A percentile compares a stretch with the other conserved stretches of the same genome.
Evolutionary conservation across 768 basidiomycete genomes (phyloP).

Genomic region (Sporobolomyces pararoseus): DNA sequence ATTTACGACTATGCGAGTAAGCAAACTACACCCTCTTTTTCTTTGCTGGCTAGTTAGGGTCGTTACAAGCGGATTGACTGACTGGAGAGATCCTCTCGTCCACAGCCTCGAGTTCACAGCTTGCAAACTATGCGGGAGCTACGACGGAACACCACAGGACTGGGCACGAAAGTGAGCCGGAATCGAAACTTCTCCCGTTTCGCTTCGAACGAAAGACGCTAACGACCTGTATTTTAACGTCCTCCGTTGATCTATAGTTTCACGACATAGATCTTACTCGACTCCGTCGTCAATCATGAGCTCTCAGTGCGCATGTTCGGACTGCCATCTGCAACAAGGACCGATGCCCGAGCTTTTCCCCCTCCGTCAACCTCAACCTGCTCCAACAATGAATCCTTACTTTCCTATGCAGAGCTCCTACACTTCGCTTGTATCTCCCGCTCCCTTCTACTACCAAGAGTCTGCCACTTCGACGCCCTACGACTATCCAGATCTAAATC

Average conservation of each 20-base stretch:
- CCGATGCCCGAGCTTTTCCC: background rate
- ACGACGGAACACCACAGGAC: too few relatives aligned
- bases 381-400: background rate
- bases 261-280: too few relatives aligned
- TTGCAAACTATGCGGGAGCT: background rate
- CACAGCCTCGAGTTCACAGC: background rate
- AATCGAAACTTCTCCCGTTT: too few relatives aligned
- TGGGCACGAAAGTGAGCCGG: too few relatives aligned
- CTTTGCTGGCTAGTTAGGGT: background rate
- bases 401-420: background rate
- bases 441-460: background rate
- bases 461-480: background rate
- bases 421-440: background rate
- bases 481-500: background rate
- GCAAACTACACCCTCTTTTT: background rate
- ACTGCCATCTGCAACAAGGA: background rate
- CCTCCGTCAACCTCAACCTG: background rate
- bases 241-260: too few relatives aligned
- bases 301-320: conserved; percentile 1
- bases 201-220: too few relatives aligned
- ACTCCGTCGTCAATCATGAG: too few relatives aligned
- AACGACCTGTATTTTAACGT: too few relatives aligned
- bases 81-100: background rate
- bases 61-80: too few relatives aligned
- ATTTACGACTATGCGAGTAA: background rate